Evolutionary conservation across 2,329 filamentous ascomycete species (phyloP), one percentile per base, ranked within the genome.

Genomic region (Cladosporium velox): DNA sequence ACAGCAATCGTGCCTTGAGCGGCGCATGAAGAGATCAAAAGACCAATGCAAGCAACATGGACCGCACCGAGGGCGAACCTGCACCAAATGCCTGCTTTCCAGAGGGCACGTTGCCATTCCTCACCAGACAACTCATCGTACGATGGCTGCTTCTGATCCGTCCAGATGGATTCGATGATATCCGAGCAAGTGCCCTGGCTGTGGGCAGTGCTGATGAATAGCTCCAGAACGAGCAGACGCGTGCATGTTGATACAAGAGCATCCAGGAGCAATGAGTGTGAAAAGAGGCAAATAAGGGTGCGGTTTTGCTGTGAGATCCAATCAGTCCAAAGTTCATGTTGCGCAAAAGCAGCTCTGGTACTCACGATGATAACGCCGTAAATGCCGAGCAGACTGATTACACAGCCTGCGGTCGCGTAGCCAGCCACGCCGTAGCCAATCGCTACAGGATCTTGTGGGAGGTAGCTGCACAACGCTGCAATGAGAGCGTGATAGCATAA

Each of bases 91-190:
- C 57, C 63, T 15, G 63, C 63, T 52, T 34, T 41, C 55, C 30
- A 21, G 3, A 65, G 55, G 12, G 63, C 47, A 3, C 52, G 30
- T 30, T 65, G 63, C 55, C 55, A 65, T 24, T 60, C 63, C 12
- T 30, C 14, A 21, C 55, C 59, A 21, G 49, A 34, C 4, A 59
- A 4, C 12, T 52, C 38, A 10, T 59, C 63, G 54, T 59, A 47
- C n/a, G 57, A 65, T 28, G 63, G 63, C 44, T 65, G 55, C 35
- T 38, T 38, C 26, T 59, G 63, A 10, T 65, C 63, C 18, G 63
- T 54, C 44, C 63, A 65, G 63, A 65, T 59, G 44, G 63, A 57
- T n/a, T 64, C 51, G 49, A 64, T 55, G 51, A 57, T 64, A 21
- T 64, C 61, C 10, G 61, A 57, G 51, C 61, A 64, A 11, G 61